Evolutionary conservation across 2,329 filamentous ascomycete species (phyloP).

Genomic region (Neofusicoccum laricinum): DNA sequence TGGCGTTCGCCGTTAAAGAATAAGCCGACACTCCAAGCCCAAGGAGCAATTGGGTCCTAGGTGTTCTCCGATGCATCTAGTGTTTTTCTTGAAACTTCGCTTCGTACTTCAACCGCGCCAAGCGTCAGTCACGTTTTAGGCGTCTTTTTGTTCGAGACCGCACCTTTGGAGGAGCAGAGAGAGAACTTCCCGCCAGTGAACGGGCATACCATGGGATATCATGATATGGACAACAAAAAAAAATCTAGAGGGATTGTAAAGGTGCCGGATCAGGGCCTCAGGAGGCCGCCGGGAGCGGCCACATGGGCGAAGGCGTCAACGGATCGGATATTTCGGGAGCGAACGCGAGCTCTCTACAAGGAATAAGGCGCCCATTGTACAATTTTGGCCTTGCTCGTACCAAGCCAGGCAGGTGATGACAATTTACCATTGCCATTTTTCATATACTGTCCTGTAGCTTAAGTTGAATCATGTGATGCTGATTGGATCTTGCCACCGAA

Average conservation of each 20-base stretch:
- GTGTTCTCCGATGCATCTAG: not conserved
- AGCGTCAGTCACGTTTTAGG: not conserved
- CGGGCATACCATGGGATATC: not conserved
- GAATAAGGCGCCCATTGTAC: conserved; percentile 4
- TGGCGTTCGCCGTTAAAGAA: not conserved
- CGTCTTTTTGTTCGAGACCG: not conserved
- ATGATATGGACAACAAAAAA: not conserved
- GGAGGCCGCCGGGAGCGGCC: conserved; percentile 9
- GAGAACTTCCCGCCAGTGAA: not conserved
- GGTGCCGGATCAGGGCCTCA: not conserved
- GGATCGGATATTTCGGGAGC: not conserved
- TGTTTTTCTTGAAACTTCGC: not conserved
- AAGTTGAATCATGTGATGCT: not conserved
- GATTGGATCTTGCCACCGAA: not conserved
- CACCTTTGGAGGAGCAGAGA: not conserved
- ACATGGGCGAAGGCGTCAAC: conserved; percentile 5
- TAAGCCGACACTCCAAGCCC: not conserved
- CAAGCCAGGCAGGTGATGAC: not conserved
- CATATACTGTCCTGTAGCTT: not conserved
- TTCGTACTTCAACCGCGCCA: not conserved
- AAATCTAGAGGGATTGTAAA: conserved; percentile 4
- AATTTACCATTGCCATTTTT: not conserved
- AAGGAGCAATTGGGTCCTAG: not conserved
- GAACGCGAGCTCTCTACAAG: not conserved
- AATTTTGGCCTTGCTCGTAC: conserved; percentile 4